Conservation (phyloP, 2,329 filamentous ascomycete species). For the Tolypocladium album region DNA sequence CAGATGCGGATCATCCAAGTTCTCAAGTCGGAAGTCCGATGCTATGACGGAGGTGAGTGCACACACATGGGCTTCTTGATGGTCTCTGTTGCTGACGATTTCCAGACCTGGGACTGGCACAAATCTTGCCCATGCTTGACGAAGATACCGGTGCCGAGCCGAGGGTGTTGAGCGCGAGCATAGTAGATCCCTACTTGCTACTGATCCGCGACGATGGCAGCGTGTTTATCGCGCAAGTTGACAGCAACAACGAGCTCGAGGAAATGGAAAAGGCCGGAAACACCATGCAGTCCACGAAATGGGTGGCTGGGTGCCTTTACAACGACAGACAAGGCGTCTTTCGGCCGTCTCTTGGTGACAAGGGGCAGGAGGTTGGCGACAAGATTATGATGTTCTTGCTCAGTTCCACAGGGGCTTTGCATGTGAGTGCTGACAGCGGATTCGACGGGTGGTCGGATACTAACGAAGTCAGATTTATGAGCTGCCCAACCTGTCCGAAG, state of each 20-base stretch:
- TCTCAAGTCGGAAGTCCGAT: slow-evolving; percentile 74
- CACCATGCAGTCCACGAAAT: slow-evolving; percentile 51
- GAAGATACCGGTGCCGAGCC: slow-evolving; percentile 79
- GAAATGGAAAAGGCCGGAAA: slow-evolving; percentile 59
- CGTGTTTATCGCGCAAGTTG: slow-evolving; percentile 67
- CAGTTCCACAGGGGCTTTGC: slow-evolving; percentile 60
- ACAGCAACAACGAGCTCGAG: slow-evolving; percentile 70
- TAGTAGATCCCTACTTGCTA: slow-evolving; percentile 77
- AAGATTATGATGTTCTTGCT: slow-evolving; percentile 68
- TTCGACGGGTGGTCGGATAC: background rate
- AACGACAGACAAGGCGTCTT: slow-evolving; percentile 52
- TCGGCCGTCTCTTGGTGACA: slow-evolving; percentile 26
- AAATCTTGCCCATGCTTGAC: slow-evolving; percentile 88
- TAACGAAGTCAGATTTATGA: slow-evolving; percentile 52
- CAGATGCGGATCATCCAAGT: slow-evolving; percentile 80
- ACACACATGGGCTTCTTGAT: slow-evolving; percentile 7
- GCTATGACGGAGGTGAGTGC: slow-evolving; percentile 73
- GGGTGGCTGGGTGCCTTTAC: slow-evolving; percentile 79
- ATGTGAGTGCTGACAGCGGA: slow-evolving; percentile 40
- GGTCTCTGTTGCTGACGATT: slow-evolving; percentile 6
- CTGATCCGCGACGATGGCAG: slow-evolving; percentile 77
- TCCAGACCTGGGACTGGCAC: slow-evolving; percentile 73
- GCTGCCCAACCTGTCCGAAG: slow-evolving; percentile 59
- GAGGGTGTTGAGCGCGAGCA: slow-evolving; percentile 67
- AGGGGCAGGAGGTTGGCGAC: slow-evolving; percentile 26